Conservation (phyloP, 495 filamentous ascomycete genomes). For the Aspergillus olivimuriae region DNA sequence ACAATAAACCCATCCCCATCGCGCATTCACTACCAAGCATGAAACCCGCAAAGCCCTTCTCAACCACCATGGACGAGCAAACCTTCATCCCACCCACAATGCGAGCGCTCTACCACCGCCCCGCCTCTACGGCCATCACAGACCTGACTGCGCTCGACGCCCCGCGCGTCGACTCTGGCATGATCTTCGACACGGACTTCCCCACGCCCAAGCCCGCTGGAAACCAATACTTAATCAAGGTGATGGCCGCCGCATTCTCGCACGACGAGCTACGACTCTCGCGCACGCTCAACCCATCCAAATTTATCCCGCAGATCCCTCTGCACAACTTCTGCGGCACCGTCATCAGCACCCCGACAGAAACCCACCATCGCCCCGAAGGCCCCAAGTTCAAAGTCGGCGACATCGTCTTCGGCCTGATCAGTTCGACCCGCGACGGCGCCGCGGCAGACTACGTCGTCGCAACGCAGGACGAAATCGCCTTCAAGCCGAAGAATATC, state of each 20-base stretch:
- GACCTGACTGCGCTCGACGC: conserved; percentile 6
- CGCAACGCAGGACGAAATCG: conserved; percentile 43
- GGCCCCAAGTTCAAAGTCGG: conserved; percentile 42
- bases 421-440: conserved; percentile 41
- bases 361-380: conserved; percentile 28
- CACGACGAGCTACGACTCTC: conserved; percentile 46
- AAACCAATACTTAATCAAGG: conserved; percentile 53
- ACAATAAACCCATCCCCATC: background rate
- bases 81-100: conserved; percentile 30
- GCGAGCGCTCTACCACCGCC: conserved; percentile 35
- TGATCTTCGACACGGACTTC: conserved; percentile 30
- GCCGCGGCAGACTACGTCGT: conserved; percentile 48
- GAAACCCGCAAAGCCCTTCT: conserved; percentile 21
- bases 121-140: conserved; percentile 16
- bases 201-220: conserved; percentile 33
- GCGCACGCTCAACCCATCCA: conserved; percentile 36
- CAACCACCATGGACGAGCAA: conserved; percentile 28
- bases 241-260: conserved; percentile 50
- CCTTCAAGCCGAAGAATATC: conserved; percentile 41
- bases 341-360: conserved; percentile 40
- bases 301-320: conserved; percentile 44
- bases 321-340: conserved; percentile 52
- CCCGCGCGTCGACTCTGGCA: conserved; percentile 15
- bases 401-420: conserved; percentile 47
- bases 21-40: conserved; percentile 5